A percentile compares a stretch with the other conserved stretches of the same genome.
Conservation (phyloP, 2,329 filamentous ascomycete species). For the Apiospora phragmitis region DNA sequence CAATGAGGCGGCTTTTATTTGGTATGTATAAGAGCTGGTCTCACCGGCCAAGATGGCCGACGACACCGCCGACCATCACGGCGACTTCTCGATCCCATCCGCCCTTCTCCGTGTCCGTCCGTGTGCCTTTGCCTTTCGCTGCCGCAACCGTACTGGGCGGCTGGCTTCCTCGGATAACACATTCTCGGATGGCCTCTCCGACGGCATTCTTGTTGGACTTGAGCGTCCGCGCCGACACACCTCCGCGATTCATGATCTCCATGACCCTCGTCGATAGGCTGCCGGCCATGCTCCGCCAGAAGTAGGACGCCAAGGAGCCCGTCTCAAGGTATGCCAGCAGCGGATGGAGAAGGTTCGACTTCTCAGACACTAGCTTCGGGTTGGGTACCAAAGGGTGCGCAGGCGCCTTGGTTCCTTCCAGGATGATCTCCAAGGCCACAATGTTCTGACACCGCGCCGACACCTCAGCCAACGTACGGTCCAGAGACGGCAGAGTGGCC, state of each 20-base stretch:
- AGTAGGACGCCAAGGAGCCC: slow-evolving; percentile 82
- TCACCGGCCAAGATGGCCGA: slow-evolving; percentile 55
- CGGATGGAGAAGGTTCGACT: slow-evolving; percentile 64
- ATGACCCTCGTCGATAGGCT: slow-evolving; percentile 75
- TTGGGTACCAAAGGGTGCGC: slow-evolving; percentile 63
- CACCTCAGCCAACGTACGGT: slow-evolving; percentile 79
- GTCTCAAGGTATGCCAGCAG: slow-evolving; percentile 82
- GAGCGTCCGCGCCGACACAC: slow-evolving; percentile 79
- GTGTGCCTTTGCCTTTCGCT: slow-evolving; percentile 42
- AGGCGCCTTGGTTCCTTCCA: slow-evolving; percentile 68
- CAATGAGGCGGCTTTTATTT: background rate
- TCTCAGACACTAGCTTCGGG: slow-evolving; percentile 27
- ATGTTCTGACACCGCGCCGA: slow-evolving; percentile 86
- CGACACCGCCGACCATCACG: slow-evolving; percentile 88
- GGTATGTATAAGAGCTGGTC: background rate
- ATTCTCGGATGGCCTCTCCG: slow-evolving; percentile 76
- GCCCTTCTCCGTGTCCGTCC: slow-evolving; percentile 43
- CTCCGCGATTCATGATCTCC: slow-evolving; percentile 81
- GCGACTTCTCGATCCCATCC: slow-evolving; percentile 89
- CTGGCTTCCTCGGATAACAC: slow-evolving; percentile 76
- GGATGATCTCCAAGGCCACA: slow-evolving; percentile 79
- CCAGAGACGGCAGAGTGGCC: slow-evolving; percentile 76
- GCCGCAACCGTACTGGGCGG: slow-evolving; percentile 56
- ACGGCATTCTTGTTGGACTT: slow-evolving; percentile 74
- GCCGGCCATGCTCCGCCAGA: slow-evolving; percentile 87